phyloP scores from a whole-genome alignment of 768 basidiomycete genomes.

The Polyporus arcularius region DNA sequence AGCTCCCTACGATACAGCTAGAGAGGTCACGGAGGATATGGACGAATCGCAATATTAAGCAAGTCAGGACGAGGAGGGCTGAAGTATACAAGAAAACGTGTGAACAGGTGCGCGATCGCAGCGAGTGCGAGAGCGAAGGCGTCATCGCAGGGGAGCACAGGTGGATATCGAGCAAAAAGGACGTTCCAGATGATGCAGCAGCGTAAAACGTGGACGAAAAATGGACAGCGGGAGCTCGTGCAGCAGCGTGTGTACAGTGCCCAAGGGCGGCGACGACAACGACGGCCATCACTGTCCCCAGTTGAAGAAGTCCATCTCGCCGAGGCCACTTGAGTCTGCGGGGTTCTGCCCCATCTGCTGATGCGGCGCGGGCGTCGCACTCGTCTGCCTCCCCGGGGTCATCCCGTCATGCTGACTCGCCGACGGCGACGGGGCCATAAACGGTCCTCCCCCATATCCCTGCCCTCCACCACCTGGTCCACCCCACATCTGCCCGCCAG shows the following conservation, averaged over 20 bases:
- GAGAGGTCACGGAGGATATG: neutral
- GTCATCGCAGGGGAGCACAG: neutral
- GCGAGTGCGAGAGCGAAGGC: neutral
- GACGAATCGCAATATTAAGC: neutral
- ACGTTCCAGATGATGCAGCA: neutral
- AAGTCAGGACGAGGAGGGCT: neutral
- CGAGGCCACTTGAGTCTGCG: conserved; percentile 36
- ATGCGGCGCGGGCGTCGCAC: conserved; percentile 45
- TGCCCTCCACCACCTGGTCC: conserved; percentile 5
- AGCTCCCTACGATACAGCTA: conserved; percentile 19
- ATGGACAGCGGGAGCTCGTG: neutral
- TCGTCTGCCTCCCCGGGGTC: conserved; percentile 46
- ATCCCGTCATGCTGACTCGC: conserved; percentile 22
- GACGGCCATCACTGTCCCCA: conserved; percentile 38
- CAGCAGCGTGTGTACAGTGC: neutral
- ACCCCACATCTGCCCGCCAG: conserved; percentile 15
- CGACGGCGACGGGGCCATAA: conserved; percentile 24
- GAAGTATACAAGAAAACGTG: conserved; percentile 14
- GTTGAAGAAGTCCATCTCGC: conserved; percentile 59
- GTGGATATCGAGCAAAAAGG: neutral
- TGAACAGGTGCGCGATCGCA: neutral
- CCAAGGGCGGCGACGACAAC: neutral
- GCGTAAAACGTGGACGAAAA: neutral
- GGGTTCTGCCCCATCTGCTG: conserved; percentile 43
- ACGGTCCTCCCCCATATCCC: conserved; percentile 15